phyloP scores from a whole-genome alignment of 2,329 filamentous ascomycete genomes.

The Aspergillus sp. region DNA sequence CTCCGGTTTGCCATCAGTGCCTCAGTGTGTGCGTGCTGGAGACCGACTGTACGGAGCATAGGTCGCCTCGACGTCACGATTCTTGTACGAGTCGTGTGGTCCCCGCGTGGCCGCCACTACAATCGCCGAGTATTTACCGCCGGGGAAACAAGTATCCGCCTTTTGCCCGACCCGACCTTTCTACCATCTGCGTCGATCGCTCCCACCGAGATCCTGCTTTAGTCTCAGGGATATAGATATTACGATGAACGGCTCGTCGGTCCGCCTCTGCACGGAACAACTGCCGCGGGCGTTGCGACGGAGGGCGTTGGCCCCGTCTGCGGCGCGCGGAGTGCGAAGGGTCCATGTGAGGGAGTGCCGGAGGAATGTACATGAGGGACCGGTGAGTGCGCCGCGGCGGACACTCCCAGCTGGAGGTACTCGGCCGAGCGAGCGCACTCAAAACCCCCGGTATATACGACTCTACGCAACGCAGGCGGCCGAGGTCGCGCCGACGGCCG shows the following conservation, averaged over 20 bases:
- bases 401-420: no score
- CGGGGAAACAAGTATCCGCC: neutral
- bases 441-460: slow-evolving; percentile 7
- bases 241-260: slow-evolving; percentile 30
- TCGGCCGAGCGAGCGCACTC: neutral
- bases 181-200: neutral
- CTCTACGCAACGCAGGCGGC: slow-evolving; percentile 10
- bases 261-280: slow-evolving; percentile 28
- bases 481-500: neutral
- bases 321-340: slow-evolving; percentile 14
- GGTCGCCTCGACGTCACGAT: no score
- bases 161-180: neutral
- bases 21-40: neutral
- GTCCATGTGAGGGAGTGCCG: slow-evolving; percentile 19
- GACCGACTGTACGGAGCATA: no score
- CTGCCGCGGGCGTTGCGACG: slow-evolving; percentile 25
- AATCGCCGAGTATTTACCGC: slow-evolving; percentile 14
- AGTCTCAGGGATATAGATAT: neutral
- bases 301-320: slow-evolving; percentile 17
- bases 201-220: no score
- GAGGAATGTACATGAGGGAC: slow-evolving; percentile 13
- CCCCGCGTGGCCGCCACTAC: slow-evolving; percentile 11
- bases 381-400: neutral
- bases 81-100: neutral
- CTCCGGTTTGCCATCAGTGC: neutral